Base-by-base conservation (phyloP, 164 flowering plant genomes). In the Warburgia ugandensis region DNA sequence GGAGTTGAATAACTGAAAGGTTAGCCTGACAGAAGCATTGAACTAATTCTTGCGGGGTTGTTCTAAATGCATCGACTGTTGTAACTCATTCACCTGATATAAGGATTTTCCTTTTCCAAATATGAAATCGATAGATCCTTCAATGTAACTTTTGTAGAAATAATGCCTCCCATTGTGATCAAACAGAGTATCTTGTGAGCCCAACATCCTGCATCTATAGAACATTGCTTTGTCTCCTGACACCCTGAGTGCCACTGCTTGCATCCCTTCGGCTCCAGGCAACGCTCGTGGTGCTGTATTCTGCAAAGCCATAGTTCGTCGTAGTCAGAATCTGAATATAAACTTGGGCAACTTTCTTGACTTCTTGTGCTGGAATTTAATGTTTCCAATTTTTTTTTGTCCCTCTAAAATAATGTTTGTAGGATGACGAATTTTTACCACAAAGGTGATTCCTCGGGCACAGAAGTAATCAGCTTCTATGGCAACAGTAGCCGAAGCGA, bases 121-220 rank as follows among this genome's bases (percentile, higher is more conserved):
- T 11, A 92, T 80, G 71, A 92, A 92, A 44, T 92, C 98, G 0
- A 84, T 68, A 16, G 68, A 61, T 14, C 98, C 96, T 64, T 80
- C 74, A 32, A 87, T 81, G 66, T 62, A 59, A 60, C 79, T 73
- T 35, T 67, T 38, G 55, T 61, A 71, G 63, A 74, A 87, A 44
- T 75, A 92, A 35, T 92, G 98, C 5, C 78, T 48, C 21, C 98
- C 98, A 1, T 21, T 25, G 2, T 77, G 71, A 61, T 85, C 98
- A 19, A 81, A 63, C 19, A 92, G 83, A 0, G 98, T 92, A 40
- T 92, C 98, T 50, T 87, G 96, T 2, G 85, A 45, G 2, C 98
- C 96, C 62, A 77, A 42, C 7, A 92, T 42, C 41, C 64, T 69
- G 4, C 76, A 79, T 44, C 51, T 76, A 50, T 68, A 81, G 27